These are phyloP conservation scores for Trichothecium roseum DNA, from an alignment of 2,329 filamentous ascomycete species.

Conservation along the genomic window DNA sequence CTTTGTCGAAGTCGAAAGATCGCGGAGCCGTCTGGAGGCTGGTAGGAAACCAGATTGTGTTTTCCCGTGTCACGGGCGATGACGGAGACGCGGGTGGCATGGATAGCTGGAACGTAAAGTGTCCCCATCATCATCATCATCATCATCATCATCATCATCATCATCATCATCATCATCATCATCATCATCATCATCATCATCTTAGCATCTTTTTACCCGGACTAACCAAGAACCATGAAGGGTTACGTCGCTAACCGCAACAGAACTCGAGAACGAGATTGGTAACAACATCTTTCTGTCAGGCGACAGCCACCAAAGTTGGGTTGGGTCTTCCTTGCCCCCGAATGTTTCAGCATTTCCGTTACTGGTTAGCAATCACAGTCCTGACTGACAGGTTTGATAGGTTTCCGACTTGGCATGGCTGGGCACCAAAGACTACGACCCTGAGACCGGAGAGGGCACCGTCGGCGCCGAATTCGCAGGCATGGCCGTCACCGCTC, in stretches of 20 bases:
- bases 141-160: no score
- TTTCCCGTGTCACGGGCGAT: constrained; percentile 38
- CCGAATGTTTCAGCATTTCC: not conserved
- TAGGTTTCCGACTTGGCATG: constrained; percentile 40
- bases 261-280: constrained; percentile 57
- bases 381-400: constrained; percentile 1
- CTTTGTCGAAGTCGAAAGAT: constrained; percentile 44
- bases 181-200: no score
- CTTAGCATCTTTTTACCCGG: no score
- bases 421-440: constrained; percentile 42
- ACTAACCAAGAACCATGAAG: constrained; percentile 8
- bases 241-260: constrained; percentile 63
- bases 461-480: constrained; percentile 55
- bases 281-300: constrained; percentile 64
- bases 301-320: constrained; percentile 59
- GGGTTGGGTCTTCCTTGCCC: constrained; percentile 30
- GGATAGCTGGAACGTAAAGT: constrained; percentile 24
- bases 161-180: no score
- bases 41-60: constrained; percentile 61
- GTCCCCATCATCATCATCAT: no score
- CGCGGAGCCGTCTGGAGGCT: constrained; percentile 62
- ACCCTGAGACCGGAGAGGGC: constrained; percentile 40
- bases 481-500: constrained; percentile 55
- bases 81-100: constrained; percentile 18
- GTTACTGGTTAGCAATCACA: not conserved